Conservation (phyloP, 2,329 filamentous ascomycete genomes). For the Neurospora sp. region DNA sequence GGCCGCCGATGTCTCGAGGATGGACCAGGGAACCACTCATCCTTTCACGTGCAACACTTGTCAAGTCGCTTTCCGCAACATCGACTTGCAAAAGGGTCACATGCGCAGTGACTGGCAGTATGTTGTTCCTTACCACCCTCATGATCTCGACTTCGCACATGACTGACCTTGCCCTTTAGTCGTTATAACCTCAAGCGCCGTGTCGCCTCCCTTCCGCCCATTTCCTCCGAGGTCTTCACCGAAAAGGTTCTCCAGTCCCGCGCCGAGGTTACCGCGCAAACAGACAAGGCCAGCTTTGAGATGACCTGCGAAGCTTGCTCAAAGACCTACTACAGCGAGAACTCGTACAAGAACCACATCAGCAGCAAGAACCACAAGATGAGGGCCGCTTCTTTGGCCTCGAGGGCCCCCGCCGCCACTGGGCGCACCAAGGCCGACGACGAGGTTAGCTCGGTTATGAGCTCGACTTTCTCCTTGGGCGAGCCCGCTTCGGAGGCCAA, state of each 20-base stretch:
- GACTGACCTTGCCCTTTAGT: slow-evolving; percentile 33
- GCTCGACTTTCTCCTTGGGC: slow-evolving; percentile 83
- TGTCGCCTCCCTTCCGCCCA: slow-evolving; percentile 80
- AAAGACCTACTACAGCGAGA: slow-evolving; percentile 93
- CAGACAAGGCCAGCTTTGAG: slow-evolving; percentile 81
- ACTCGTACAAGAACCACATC: slow-evolving; percentile 88
- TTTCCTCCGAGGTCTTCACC: slow-evolving; percentile 85
- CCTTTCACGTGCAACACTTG: slow-evolving; percentile 98
- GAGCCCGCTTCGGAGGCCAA: slow-evolving; percentile 53
- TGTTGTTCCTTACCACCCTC: slow-evolving; percentile 28
- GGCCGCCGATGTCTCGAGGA: slow-evolving; percentile 17
- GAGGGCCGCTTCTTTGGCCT: slow-evolving; percentile 43
- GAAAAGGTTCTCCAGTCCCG: slow-evolving; percentile 93
- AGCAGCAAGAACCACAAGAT: slow-evolving; percentile 82
- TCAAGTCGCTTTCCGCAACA: slow-evolving; percentile 90
- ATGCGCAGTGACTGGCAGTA: slow-evolving; percentile 99
- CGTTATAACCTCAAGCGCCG: slow-evolving; percentile 95
- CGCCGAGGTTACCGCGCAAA: slow-evolving; percentile 71
- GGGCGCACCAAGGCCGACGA: slow-evolving; percentile 40
- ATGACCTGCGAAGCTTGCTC: slow-evolving; percentile 72
- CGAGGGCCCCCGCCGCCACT: slow-evolving; percentile 10
- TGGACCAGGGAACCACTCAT: slow-evolving; percentile 44
- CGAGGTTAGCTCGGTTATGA: slow-evolving; percentile 72
- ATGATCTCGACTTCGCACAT: not conserved
- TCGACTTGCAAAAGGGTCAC: slow-evolving; percentile 84